A percentile compares a stretch with the other conserved stretches of the same genome.
phyloP scores from a whole-genome alignment of 176 grass and related monocot species.

The Secale cereale region DNA sequence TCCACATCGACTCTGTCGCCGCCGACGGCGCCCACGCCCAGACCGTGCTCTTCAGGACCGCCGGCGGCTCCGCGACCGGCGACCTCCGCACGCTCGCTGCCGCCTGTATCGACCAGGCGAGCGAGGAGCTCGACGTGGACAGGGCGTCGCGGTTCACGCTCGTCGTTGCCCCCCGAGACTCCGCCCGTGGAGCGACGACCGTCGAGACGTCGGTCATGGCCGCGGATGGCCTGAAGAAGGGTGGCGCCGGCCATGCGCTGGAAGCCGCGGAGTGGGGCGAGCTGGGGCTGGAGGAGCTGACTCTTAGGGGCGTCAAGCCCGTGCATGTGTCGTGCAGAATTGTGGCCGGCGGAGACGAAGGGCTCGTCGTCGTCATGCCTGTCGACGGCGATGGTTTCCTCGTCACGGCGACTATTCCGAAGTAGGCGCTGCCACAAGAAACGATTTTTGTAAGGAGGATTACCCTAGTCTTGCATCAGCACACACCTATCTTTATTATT shows the following conservation, averaged over 20 bases:
- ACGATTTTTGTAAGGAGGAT: no score
- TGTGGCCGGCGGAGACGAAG: constrained; percentile 29
- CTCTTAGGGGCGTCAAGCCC: constrained; percentile 45
- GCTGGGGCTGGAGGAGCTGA: constrained; percentile 56
- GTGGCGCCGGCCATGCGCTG: not conserved
- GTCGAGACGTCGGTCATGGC: constrained; percentile 32
- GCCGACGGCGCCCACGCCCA: not conserved
- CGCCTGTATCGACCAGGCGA: constrained; percentile 33
- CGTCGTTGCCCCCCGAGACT: constrained; percentile 1
- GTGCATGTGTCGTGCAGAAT: constrained; percentile 48
- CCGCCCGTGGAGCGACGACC: not conserved
- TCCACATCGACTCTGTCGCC: constrained; percentile 33
- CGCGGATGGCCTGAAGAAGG: not conserved
- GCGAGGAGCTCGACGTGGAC: not conserved
- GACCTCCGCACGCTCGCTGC: constrained; percentile 31
- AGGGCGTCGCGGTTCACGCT: constrained; percentile 22
- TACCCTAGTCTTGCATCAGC: no score
- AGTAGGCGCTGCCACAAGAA: not conserved
- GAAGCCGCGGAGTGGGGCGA: constrained; percentile 42
- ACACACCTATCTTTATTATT: no score
- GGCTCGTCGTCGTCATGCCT: constrained; percentile 51
- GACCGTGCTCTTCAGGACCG: constrained; percentile 40
- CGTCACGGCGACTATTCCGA: constrained; percentile 37
- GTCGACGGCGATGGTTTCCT: constrained; percentile 28
- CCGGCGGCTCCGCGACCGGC: not conserved